Conservation (phyloP, 345 rosid species). For the Acer campestre region DNA sequence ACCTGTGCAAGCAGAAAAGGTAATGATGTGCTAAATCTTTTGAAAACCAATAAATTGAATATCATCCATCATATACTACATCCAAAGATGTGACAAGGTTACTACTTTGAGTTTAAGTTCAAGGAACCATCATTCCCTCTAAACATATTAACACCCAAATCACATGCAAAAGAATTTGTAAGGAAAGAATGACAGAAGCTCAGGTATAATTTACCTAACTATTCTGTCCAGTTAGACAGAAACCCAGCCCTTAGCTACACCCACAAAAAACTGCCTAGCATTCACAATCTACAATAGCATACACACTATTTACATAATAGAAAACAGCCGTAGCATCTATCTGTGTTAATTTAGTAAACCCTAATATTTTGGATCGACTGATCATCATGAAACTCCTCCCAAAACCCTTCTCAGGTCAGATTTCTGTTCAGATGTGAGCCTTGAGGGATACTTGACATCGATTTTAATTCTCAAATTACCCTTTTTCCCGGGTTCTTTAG, state of each 20-base stretch:
- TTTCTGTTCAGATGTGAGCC: constrained; percentile 76
- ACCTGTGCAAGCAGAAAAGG: not conserved
- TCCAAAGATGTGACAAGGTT: not conserved
- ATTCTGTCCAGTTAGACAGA: constrained; percentile 6
- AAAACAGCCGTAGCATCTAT: not conserved
- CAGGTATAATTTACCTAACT: constrained; percentile 11
- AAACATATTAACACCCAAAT: not conserved
- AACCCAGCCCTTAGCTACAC: constrained; percentile 10
- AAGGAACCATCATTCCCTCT: not conserved
- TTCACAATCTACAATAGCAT: constrained; percentile 28
- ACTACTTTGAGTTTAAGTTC: not conserved
- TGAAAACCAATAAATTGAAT: constrained; percentile 13
- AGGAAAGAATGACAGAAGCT: constrained; percentile 15
- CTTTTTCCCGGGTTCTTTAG: constrained; percentile 76
- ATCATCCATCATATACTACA: not conserved
- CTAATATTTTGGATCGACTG: constrained; percentile 24
- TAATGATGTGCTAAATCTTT: not conserved
- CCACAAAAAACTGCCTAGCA: constrained; percentile 21
- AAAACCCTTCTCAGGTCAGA: constrained; percentile 77
- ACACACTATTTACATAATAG: constrained; percentile 36
- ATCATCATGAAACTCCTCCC: constrained; percentile 55
- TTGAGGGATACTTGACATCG: constrained; percentile 81
- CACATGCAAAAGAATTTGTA: constrained; percentile 12
- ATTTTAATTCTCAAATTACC: constrained; percentile 85
- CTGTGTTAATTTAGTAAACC: not conserved